Conservation (phyloP, 495 filamentous ascomycete genomes). For the Glonium stellatum region DNA sequence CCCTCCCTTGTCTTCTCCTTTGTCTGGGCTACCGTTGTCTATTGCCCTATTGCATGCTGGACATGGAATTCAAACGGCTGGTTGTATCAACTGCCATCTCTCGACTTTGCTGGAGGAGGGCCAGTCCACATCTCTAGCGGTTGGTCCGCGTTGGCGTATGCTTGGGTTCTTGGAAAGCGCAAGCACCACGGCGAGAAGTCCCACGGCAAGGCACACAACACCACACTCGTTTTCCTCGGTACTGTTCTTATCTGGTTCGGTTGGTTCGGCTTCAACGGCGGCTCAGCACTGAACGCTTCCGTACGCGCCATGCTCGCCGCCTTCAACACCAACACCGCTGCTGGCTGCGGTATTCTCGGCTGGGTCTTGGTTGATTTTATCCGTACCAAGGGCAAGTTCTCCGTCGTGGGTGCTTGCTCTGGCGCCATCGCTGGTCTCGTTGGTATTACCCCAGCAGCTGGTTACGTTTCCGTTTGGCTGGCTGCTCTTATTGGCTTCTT, state of each 20-base stretch:
- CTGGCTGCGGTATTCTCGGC: conserved; percentile 50
- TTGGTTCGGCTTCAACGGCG: conserved; percentile 59
- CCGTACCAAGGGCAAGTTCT: conserved; percentile 47
- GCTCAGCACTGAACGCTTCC: conserved; percentile 50
- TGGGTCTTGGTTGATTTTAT: conserved; percentile 56
- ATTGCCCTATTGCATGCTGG: conserved; percentile 55
- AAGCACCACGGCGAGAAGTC: conserved; percentile 40
- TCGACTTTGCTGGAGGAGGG: conserved; percentile 52
- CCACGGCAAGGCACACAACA: conserved; percentile 49
- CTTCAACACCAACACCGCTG: conserved; percentile 59
- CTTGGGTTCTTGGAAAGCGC: conserved; percentile 49
- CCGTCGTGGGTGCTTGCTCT: conserved; percentile 54
- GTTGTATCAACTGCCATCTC: conserved; percentile 48
- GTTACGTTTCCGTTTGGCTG: conserved; percentile 52
- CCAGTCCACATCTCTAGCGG: conserved; percentile 53
- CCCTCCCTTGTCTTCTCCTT: conserved; percentile 53
- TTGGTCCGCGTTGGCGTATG: conserved; percentile 50
- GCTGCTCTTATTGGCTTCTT: conserved; percentile 55
- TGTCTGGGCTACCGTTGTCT: conserved; percentile 54
- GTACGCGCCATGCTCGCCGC: conserved; percentile 52
- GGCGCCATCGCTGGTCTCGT: conserved; percentile 60
- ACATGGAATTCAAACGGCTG: conserved; percentile 55
- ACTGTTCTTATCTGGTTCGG: conserved; percentile 55
- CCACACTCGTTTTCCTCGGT: conserved; percentile 50
- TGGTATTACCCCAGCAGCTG: conserved; percentile 57